phyloP scores from a whole-genome alignment of 331 rosid species.

The Pyrus hybrid region DNA sequence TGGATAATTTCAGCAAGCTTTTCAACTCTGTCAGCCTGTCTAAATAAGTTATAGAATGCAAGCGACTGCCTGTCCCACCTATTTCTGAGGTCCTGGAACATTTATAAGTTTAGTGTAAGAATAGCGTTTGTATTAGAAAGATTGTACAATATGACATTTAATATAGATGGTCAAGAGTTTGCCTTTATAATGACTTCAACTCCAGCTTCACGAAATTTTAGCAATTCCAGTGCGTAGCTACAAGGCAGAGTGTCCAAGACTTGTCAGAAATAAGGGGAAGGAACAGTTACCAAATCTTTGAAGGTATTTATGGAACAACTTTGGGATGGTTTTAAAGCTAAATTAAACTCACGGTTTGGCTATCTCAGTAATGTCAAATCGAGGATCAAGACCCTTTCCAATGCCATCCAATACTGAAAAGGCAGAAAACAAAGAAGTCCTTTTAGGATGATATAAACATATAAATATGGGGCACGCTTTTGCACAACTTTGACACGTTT shows the following conservation, averaged over 20 bases:
- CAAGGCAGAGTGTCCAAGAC: conserved; percentile 21
- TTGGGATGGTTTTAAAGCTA: not conserved
- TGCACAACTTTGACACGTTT: too few relatives aligned
- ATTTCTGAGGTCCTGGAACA: conserved; percentile 66
- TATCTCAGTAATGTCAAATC: conserved; percentile 87
- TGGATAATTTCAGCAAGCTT: conserved; percentile 82
- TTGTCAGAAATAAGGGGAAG: conserved; percentile 10
- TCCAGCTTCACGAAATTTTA: conserved; percentile 91
- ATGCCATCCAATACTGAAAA: conserved; percentile 90
- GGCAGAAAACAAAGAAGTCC: not conserved
- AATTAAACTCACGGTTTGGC: conserved; percentile 85
- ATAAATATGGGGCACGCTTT: too few relatives aligned
- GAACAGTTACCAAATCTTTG: conserved; percentile 1
- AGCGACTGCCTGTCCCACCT: conserved; percentile 87
- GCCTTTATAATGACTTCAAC: conserved; percentile 84
- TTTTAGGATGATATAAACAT: not conserved
- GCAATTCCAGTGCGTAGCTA: conserved; percentile 92
- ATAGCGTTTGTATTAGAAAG: not conserved
- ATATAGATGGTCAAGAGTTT: conserved; percentile 9
- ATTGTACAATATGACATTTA: conserved; percentile 8
- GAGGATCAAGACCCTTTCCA: conserved; percentile 98
- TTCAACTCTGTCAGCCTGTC: conserved; percentile 97
- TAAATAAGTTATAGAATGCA: conserved; percentile 88
- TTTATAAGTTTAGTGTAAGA: conserved; percentile 23
- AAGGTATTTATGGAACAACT: not conserved